These are phyloP conservation scores for Dactylellina cionopaga DNA, from an alignment of 2,329 filamentous ascomycete genomes.

Conservation along the genomic window DNA sequence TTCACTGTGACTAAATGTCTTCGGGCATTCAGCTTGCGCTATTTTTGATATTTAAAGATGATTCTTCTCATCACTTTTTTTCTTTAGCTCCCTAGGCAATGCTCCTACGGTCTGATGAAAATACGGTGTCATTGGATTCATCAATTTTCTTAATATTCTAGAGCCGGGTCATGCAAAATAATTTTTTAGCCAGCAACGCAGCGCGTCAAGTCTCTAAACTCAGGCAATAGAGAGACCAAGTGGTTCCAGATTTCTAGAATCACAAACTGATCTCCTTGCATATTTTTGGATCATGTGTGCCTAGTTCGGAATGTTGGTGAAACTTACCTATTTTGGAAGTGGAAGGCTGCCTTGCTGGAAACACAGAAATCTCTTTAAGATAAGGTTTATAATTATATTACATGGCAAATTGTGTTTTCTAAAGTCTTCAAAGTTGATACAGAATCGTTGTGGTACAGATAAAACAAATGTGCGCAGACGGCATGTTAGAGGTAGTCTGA, in stretches of 20 bases:
- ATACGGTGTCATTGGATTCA: no score
- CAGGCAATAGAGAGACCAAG: conserved; percentile 43
- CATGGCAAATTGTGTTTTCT: no score
- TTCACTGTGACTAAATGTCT: conserved; percentile 1
- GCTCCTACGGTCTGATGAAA: conserved; percentile 1
- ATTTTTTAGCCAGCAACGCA: no score
- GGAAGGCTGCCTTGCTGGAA: conserved; percentile 30
- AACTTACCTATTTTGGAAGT: conserved; percentile 43
- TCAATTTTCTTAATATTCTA: no score
- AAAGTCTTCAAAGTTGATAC: no score
- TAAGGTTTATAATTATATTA: no score
- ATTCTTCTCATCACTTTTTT: not conserved
- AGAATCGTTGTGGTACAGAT: no score
- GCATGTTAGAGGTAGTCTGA: no score
- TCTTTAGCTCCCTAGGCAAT: not conserved
- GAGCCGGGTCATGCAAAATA: no score
- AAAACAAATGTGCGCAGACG: no score
- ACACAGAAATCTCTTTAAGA: no score
- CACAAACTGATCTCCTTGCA: conserved; percentile 4
- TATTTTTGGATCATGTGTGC: not conserved
- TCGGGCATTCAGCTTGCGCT: not conserved
- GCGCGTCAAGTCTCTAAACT: no score
- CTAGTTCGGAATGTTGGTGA: conserved; percentile 1
- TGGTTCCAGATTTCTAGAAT: conserved; percentile 26
- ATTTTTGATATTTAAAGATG: not conserved